A percentile compares a stretch with the other conserved stretches of the same genome.
Evolutionary conservation across 176 grass and related monocot species (phyloP).

Genomic region (Hyparrhenia diplandra): DNA sequence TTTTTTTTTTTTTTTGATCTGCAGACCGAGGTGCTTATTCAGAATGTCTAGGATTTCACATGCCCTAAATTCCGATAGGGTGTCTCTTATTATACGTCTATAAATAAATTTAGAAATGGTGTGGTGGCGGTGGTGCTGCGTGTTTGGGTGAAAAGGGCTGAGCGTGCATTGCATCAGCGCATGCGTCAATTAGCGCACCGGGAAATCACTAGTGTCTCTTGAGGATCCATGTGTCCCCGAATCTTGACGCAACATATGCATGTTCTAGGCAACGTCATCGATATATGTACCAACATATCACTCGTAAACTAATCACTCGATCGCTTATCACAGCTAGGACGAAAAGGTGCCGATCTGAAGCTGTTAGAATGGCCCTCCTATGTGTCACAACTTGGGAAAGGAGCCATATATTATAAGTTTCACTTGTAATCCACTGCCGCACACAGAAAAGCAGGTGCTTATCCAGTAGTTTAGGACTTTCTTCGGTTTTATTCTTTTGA

Average conservation of each 20-base stretch:
- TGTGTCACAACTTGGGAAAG: background rate
- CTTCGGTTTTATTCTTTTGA: too few species aligned
- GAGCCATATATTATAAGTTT: background rate
- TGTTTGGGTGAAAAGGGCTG: constrained; percentile 11
- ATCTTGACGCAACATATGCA: background rate
- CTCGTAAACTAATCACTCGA: background rate
- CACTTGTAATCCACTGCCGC: background rate
- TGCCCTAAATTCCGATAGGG: constrained; percentile 7
- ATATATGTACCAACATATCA: background rate
- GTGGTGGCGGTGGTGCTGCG: background rate
- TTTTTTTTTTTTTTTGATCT: too few species aligned
- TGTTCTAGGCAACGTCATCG: background rate
- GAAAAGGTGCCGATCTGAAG: background rate
- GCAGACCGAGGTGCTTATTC: background rate
- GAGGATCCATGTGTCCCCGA: background rate
- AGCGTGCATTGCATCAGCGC: constrained; percentile 35
- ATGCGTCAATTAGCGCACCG: constrained; percentile 29
- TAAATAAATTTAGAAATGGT: too few species aligned
- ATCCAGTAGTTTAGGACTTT: too few species aligned
- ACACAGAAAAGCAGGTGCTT: background rate
- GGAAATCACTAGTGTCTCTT: background rate
- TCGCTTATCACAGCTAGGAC: background rate
- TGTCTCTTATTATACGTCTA: too few species aligned
- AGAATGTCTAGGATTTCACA: background rate
- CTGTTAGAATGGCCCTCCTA: background rate